phyloP scores from a whole-genome alignment of 306 rosid species.

The Dryas octopetala region DNA sequence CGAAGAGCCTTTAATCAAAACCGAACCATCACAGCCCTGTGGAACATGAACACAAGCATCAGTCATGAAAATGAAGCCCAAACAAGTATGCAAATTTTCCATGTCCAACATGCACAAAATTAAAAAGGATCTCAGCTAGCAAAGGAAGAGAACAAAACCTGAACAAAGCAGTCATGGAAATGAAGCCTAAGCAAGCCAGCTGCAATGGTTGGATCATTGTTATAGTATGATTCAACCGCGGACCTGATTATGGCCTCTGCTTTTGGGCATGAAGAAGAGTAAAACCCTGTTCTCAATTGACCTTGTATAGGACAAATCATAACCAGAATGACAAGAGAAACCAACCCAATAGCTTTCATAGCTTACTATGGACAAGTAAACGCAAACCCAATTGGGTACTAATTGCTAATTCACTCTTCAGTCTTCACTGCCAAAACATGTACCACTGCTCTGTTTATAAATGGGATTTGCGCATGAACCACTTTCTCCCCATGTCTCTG shows the following conservation, averaged over 20 bases:
- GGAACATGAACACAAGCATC: not conserved
- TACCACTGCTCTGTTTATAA: conserved; percentile 36
- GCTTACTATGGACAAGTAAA: not conserved
- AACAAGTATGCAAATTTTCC: not conserved
- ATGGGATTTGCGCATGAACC: conserved; percentile 7
- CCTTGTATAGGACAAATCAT: conserved; percentile 37
- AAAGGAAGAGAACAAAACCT: conserved; percentile 22
- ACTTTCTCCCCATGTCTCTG: not conserved
- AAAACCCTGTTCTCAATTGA: conserved; percentile 59
- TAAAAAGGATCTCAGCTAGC: not conserved
- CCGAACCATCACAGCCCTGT: conserved; percentile 69
- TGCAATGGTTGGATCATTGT: conserved; percentile 53
- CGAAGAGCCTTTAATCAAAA: conserved; percentile 42
- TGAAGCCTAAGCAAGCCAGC: conserved; percentile 70
- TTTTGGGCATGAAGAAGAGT: conserved; percentile 61
- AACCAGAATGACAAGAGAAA: conserved; percentile 35
- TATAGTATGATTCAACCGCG: conserved; percentile 53
- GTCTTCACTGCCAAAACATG: conserved; percentile 4
- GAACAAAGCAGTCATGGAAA: conserved; percentile 60
- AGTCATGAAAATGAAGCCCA: not conserved
- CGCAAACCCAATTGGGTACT: conserved; percentile 1
- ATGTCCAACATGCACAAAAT: not conserved
- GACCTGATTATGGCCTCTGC: conserved; percentile 63
- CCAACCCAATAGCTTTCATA: conserved; percentile 35
- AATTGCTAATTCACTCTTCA: conserved; percentile 10